Base-by-base conservation (phyloP, 2,329 filamentous ascomycete species). In the Cytospora leucostoma region DNA sequence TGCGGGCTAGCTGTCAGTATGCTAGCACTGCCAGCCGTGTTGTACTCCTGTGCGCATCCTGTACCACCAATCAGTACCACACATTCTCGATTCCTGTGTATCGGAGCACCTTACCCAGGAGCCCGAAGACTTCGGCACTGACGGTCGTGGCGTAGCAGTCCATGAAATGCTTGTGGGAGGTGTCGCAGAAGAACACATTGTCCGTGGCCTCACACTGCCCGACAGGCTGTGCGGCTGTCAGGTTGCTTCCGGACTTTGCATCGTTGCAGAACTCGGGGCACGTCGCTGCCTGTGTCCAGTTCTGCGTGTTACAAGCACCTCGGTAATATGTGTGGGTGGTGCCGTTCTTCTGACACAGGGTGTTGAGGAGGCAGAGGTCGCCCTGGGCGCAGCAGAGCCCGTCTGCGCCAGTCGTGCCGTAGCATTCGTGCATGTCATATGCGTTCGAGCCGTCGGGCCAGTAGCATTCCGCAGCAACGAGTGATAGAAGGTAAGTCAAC, bases 361-460 rank as follows among this genome's bases (percentile, higher is more conserved):
- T 37, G 38, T 61, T 61, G 50, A 61, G 13, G n/a, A 61, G 58
- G 51, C 58, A 61, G n/a, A 35, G 17, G 10, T 61, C 58, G 21
- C 58, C 58, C 15, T 49, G 51, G 2, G 58, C 58, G 19, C 58
- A 61, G 51, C 58, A 61, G 6, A 55, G 38, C n/a, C 58, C 58
- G 34, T 61, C 58, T 49, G 51, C 58, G 1, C 58, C 58, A 0
- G 21, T 2, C 13, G 32, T 7, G 33, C 58, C n/a, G 6, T 61
- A 61, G 58, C 58, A 61, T 33, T 61, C 58, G 34, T 61, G 58
- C 58, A 61, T 61, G 38, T 55, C 51, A 33, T 10, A 37, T 49
- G 58, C 58, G 3, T 49, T 37, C n/a, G 58, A 61, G 21, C 58
- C 58, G 37, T 61, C 58, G 2, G 32, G 58, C 58, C 58, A 61